A percentile compares a stretch with the other conserved stretches of the same genome.
Conservation (phyloP, 2,329 filamentous ascomycete genomes). For the Colletotrichum sp. region DNA sequence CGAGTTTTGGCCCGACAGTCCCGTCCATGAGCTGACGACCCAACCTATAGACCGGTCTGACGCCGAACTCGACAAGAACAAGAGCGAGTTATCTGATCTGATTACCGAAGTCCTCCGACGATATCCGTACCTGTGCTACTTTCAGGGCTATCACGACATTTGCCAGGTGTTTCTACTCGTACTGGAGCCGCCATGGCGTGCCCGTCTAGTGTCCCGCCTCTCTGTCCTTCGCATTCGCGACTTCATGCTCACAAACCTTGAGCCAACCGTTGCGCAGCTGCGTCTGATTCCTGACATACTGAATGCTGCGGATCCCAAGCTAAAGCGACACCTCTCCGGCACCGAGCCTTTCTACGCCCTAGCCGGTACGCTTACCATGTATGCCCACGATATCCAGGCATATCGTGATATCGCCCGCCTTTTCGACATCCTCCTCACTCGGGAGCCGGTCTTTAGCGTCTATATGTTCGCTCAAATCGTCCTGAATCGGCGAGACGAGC, state of each 20-base stretch:
- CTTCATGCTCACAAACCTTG: constrained; percentile 92
- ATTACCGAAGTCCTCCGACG: constrained; percentile 82
- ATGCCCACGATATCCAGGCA: constrained; percentile 92
- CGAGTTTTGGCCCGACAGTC: not conserved
- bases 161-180: constrained; percentile 94
- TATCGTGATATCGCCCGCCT: constrained; percentile 88
- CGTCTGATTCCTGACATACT: constrained; percentile 85
- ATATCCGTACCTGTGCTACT: constrained; percentile 88
- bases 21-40: constrained; percentile 8
- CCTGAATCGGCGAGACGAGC: constrained; percentile 77
- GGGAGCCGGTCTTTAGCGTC: constrained; percentile 84
- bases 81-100: constrained; percentile 77
- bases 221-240: constrained; percentile 91
- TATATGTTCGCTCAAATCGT: constrained; percentile 94
- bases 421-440: constrained; percentile 90
- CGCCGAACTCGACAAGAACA: constrained; percentile 72
- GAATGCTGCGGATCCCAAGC: constrained; percentile 69
- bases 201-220: constrained; percentile 75
- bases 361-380: constrained; percentile 92
- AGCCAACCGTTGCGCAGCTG: constrained; percentile 84
- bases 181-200: constrained; percentile 65
- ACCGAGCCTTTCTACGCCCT: constrained; percentile 92
- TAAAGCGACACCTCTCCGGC: constrained; percentile 77
- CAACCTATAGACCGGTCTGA: constrained; percentile 67
- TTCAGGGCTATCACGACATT: constrained; percentile 98